A percentile compares a stretch with the other conserved stretches of the same genome.
Evolutionary conservation across 805 yeast genomes (phyloP).

Genomic region (Metschnikowia shivogae): DNA sequence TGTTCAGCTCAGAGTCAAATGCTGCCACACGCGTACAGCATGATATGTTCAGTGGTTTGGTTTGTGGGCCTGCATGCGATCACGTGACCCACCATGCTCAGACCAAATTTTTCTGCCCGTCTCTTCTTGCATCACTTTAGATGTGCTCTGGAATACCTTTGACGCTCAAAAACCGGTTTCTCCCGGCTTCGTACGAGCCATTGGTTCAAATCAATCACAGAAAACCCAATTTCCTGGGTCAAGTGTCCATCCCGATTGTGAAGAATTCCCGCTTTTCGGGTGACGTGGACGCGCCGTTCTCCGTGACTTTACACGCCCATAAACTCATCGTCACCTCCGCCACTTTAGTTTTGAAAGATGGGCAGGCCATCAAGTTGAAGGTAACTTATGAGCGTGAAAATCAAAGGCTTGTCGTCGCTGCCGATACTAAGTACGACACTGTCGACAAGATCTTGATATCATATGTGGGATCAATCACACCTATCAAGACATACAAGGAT

Average conservation of each 20-base stretch:
- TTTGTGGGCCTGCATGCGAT: neutral
- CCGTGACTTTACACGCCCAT: slow-evolving; percentile 37
- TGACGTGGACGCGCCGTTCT: slow-evolving; percentile 6
- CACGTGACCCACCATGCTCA: slow-evolving; percentile 2
- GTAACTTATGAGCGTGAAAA: slow-evolving; percentile 39
- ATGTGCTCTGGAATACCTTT: slow-evolving; percentile 7
- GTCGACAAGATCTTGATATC: slow-evolving; percentile 21
- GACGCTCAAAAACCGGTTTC: slow-evolving; percentile 28
- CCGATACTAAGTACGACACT: slow-evolving; percentile 13
- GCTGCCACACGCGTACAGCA: no score
- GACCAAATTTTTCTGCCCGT: neutral
- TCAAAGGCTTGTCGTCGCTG: slow-evolving; percentile 30
- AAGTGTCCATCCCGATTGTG: slow-evolving; percentile 27
- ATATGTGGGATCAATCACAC: slow-evolving; percentile 50
- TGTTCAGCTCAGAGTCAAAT: no score
- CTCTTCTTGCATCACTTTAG: neutral
- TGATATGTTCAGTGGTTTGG: no score
- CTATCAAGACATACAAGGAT: slow-evolving; percentile 51
- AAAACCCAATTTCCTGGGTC: slow-evolving; percentile 47
- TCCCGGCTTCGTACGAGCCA: slow-evolving; percentile 40
- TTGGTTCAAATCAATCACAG: slow-evolving; percentile 36
- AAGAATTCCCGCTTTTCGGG: slow-evolving; percentile 20
- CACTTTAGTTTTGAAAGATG: slow-evolving; percentile 15
- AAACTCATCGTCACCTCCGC: slow-evolving; percentile 40
- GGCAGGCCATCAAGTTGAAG: slow-evolving; percentile 17